Conservation (phyloP, 768 basidiomycete species). For the Piloderma croceum region DNA sequence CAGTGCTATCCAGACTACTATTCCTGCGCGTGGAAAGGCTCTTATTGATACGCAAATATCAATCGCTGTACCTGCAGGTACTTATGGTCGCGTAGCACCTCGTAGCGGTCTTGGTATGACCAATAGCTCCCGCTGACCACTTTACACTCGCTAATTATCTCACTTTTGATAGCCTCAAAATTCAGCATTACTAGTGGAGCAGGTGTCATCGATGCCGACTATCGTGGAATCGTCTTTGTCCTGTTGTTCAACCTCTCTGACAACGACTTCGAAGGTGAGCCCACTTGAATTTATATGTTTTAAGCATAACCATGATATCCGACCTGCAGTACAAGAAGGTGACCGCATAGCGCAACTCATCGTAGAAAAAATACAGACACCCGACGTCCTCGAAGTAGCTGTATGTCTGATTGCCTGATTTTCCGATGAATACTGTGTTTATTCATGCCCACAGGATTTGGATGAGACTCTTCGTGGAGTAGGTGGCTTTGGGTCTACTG, state of each 20-base stretch:
- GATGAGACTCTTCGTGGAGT: conserved; percentile 80
- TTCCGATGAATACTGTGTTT: conserved; percentile 1
- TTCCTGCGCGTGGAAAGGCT: conserved; percentile 90
- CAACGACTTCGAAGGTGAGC: conserved; percentile 76
- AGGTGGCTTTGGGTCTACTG: conserved; percentile 93
- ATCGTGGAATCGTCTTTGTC: conserved; percentile 86
- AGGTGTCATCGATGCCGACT: conserved; percentile 95
- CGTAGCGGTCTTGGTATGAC: conserved; percentile 86
- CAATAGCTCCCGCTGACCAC: not conserved
- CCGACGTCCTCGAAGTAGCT: conserved; percentile 80
- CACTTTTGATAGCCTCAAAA: conserved; percentile 66
- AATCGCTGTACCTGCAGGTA: conserved; percentile 87
- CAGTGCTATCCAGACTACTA: conserved; percentile 78
- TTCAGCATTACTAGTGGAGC: conserved; percentile 98
- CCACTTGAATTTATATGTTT: not conserved
- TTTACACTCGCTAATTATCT: not conserved
- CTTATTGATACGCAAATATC: conserved; percentile 88
- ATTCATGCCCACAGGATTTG: conserved; percentile 50
- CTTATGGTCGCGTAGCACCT: conserved; percentile 95
- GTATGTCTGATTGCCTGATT: conserved; percentile 36
- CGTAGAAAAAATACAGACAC: conserved; percentile 83
- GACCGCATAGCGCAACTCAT: conserved; percentile 97
- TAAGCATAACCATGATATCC: not conserved
- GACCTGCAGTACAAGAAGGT: conserved; percentile 70
- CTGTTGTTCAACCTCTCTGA: conserved; percentile 91